Base-by-base conservation (phyloP, 352 stramenopile species). In the Pythium angustatum region DNA sequence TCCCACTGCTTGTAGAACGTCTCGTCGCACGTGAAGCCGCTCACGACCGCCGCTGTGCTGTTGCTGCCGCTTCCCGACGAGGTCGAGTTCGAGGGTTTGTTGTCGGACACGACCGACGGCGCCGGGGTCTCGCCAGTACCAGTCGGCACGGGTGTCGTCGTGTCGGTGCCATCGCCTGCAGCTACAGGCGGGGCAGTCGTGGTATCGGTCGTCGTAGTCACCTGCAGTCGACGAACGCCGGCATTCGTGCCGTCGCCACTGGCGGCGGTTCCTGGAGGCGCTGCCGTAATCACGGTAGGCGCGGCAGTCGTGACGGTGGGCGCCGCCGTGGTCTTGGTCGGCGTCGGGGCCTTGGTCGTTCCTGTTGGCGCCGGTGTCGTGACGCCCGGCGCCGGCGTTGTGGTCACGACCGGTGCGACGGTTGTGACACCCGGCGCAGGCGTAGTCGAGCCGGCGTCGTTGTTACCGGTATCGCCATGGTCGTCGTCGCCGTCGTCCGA, bases 1-100 rank as follows among this genome's bases (percentile, higher is more conserved):
- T 85, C 58, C 86, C 86, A 94, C 64, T 82, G 60, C 38, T 72
- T 83, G 78, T 94, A 94, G 58, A 94, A 94, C 2, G 73, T 82
- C 53, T 77, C 84, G 64, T 94, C 86, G 36, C 86, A 94, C 14
- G 66, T 76, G 48, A 94, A 33, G 61, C 38, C 68, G 51, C 53
- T 57, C 30, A 11, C 19, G 1, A 19, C 54, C 48, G 45, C 19
- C 7, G 31, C 47, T 14, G 62, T 69, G 4, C 30, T 36, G 47
- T 62, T 69, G 54, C 45, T 52, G 27, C 7, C 19, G 51, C 22
- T 33, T 10, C 48, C 48, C 19, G 17, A 36, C 5, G 14, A 22
- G 26, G 36, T 59, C 36, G 36, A 36, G 52, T 50, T 59, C 24
- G 27, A 31, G 14, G 17, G 31, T 17, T 40, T 64, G 48, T 22